Evolutionary conservation across 768 basidiomycete genomes (phyloP), one percentile per base, ranked within the genome.

Genomic region (Kwoniella sp.): DNA sequence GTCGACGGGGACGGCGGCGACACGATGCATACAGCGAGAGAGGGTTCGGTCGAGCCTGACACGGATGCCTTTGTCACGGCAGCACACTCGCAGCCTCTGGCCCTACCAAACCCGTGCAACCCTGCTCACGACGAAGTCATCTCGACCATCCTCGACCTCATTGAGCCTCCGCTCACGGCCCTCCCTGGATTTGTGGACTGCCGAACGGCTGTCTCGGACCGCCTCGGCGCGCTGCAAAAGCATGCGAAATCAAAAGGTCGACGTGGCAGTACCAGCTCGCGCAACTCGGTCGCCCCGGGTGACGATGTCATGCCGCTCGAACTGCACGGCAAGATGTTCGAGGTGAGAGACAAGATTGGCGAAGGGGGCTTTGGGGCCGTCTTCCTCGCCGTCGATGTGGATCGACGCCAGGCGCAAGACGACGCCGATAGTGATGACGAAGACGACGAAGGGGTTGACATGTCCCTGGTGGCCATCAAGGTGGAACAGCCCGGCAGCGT

Each of bases 331-430:
- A 81, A 80, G 52, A 77, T 77, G 46, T 89, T 87, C 65, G 80
- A 80, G 46, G 82, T 96, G 3, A 76, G 79, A 3, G 86, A 86
- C 56, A 99, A 98, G 73, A 79, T 99, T 20, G 95, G 95, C 15
- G 95, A 99, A 76, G 95, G 95, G 5, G 89, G 92, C 0, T 99
- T 93, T 63, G 95, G 93, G 2, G 82, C 86, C 3, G 95, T 99
- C n/a, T 99, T 93, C 78, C 82, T 85, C 56, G 88, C 87, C 3
- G 80, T 80, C 49, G 73, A 76, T 48, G 40, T 69, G 11, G 61
- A 56, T 67, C 56, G 67, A 70, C 75, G 46, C 71, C 64, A 67
- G 41, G 46, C 42, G 29, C 50, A 57, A 40, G 69, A 69, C 27
- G 55, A 59, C 22, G 34, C 46, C 1, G 60, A 62, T 28, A 79